Evolutionary conservation across 192 early-diverging fungal species (phyloP).

Genomic region (Coemansia erecta): DNA sequence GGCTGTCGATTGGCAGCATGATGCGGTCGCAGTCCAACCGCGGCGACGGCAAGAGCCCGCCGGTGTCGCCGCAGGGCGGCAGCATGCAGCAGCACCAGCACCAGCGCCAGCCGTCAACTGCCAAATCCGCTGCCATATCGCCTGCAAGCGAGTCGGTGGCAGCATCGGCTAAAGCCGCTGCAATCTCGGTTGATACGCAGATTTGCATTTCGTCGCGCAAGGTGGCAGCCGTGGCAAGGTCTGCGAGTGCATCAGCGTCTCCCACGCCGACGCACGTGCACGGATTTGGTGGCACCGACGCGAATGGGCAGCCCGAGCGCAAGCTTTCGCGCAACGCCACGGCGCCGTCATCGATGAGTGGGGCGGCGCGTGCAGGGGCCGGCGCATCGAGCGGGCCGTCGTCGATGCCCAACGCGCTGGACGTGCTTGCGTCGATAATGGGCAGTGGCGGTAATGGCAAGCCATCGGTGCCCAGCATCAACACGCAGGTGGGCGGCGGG

Average conservation of each 20-base stretch:
- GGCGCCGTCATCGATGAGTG: constrained; percentile 13
- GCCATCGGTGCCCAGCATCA: constrained; percentile 21
- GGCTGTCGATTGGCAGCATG: constrained; percentile 38
- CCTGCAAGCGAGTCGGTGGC: background rate
- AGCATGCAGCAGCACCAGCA: background rate
- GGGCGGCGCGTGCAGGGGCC: constrained; percentile 5
- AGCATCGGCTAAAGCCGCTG: constrained; percentile 6
- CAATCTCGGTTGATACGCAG: constrained; percentile 20
- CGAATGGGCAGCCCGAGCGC: constrained; percentile 3
- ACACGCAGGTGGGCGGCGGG: constrained; percentile 25
- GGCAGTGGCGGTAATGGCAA: background rate
- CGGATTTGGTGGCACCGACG: background rate
- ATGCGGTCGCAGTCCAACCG: constrained; percentile 27
- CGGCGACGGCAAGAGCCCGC: constrained; percentile 12
- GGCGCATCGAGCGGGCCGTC: background rate
- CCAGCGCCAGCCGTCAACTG: background rate
- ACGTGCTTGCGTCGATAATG: constrained; percentile 33
- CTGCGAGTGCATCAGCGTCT: constrained; percentile 7
- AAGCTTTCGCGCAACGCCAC: constrained; percentile 31
- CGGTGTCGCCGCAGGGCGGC: background rate
- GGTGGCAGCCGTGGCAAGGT: constrained; percentile 11
- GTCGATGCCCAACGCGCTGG: constrained; percentile 26
- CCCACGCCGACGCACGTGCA: constrained; percentile 5
- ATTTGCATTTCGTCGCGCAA: constrained; percentile 44
- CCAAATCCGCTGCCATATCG: background rate